These are phyloP conservation scores for Pseudopyrenochaeta lycopersici DNA, from an alignment of 2,329 filamentous ascomycete species.

Conservation along the genomic window DNA sequence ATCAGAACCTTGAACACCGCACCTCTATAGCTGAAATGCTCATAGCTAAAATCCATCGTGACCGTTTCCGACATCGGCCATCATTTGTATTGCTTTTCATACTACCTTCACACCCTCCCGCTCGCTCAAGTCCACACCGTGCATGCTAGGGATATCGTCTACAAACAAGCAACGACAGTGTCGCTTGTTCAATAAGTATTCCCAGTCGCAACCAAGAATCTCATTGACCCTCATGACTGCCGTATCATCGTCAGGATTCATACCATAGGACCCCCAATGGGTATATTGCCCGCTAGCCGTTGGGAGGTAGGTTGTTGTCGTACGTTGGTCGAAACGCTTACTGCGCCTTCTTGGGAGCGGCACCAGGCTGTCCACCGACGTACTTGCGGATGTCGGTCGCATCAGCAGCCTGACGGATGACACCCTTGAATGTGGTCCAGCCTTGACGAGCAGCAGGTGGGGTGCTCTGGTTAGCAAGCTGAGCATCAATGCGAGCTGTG, in stretches of 20 bases:
- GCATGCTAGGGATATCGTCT: neutral
- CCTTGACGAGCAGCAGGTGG: conserved; percentile 80
- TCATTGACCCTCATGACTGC: conserved; percentile 24
- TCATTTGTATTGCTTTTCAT: neutral
- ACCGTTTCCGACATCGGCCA: neutral
- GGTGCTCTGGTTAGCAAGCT: conserved; percentile 85
- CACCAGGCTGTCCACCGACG: conserved; percentile 62
- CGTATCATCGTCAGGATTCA: conserved; percentile 34
- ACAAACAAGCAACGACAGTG: conserved; percentile 5
- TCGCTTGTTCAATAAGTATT: conserved; percentile 6
- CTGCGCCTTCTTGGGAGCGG: conserved; percentile 72
- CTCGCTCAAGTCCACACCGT: neutral
- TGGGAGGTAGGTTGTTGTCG: conserved; percentile 25
- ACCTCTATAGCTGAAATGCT: conserved; percentile 3
- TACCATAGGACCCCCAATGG: conserved; percentile 23
- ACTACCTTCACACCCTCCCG: neutral
- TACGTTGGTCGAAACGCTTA: conserved; percentile 24
- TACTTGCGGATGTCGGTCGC: conserved; percentile 82
- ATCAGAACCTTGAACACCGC: neutral
- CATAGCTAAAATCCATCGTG: neutral
- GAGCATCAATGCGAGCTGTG: conserved; percentile 78
- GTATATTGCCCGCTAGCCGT: conserved; percentile 16
- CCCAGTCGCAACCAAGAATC: conserved; percentile 3
- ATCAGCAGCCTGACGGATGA: conserved; percentile 77
- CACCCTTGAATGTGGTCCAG: conserved; percentile 82